Evolutionary conservation across 257 asterid genomes (phyloP), one percentile per base, ranked within the genome.

Genomic region (Solanum piurae): DNA sequence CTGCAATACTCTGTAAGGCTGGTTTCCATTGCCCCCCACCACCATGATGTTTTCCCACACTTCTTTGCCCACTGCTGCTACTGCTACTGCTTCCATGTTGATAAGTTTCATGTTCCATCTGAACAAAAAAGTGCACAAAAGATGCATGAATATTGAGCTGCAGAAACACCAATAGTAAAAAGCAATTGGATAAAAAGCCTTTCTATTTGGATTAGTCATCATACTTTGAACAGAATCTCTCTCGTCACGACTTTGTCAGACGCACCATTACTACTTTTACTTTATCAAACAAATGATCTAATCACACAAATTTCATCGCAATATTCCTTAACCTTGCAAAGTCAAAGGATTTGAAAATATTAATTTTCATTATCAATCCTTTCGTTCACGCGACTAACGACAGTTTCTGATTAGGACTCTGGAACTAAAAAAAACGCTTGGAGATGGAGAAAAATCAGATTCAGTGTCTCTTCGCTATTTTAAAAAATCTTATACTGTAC

Each of bases 1-100:
- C 93, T 91, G 92, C 90, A 62, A 92, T 92, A 40, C 94, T 92
- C 91, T 91, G 93, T 80, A 92, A 92, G 86, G 94, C 93, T 89
- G 93, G 94, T 49, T 86, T 92, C 94, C 93, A 91, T 89, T 89
- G 94, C 83, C 90, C 91, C 58, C 88, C 94, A 73, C 91, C 92
- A 82, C 91, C 93, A 40, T 88, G 88, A 33, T 82, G 88, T 69
- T 89, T 68, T 49, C 91, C 89, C 89, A 49, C 80, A 79, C 91
- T 85, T 66, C 86, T 64, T 13, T 60, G 85, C 49, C 87, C 86
- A 14, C 44, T 44, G 52, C 89, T 46, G 62, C 62, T 46, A 4
- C 52, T 49, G 58, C 49, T 84, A 71, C 91, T 83, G 38, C 88
- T 75, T 69, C 86, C 90, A 20, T 23, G 31, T 75, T 74, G 83